Conservation (phyloP, 768 basidiomycete genomes). For the Tulasnella sp. region DNA sequence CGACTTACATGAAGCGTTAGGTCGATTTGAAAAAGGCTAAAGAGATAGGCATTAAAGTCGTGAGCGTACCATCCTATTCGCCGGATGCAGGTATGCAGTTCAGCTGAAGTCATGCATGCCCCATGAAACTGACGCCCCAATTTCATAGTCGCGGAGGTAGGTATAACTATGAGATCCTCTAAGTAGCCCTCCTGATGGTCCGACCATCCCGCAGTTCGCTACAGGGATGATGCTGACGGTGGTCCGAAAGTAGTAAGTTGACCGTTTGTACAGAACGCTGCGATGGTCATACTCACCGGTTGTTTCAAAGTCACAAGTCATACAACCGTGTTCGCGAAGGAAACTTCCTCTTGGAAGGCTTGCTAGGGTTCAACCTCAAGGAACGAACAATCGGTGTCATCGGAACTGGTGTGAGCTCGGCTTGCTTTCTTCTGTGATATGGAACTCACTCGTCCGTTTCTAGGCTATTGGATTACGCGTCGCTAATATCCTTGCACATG, state of each 20-base stretch:
- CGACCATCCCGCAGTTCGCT: slow-evolving; percentile 16
- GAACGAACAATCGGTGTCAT: slow-evolving; percentile 27
- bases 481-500: slow-evolving; percentile 23
- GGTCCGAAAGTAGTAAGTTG: slow-evolving; percentile 18
- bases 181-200: not conserved
- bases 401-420: slow-evolving; percentile 24
- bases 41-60: slow-evolving; percentile 18
- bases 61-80: slow-evolving; percentile 20
- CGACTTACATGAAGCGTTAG: not conserved
- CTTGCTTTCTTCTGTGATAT: not conserved
- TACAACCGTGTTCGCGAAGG: slow-evolving; percentile 19
- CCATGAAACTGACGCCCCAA: not conserved
- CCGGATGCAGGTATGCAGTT: slow-evolving; percentile 17
- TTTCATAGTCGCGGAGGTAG: slow-evolving; percentile 16
- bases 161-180: not conserved
- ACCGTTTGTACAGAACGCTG: not conserved
- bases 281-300: not conserved
- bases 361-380: slow-evolving; percentile 21
- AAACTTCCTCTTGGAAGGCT: slow-evolving; percentile 20
- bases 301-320: slow-evolving; percentile 17
- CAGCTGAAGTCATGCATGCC: not conserved
- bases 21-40: slow-evolving; percentile 19
- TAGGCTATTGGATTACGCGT: slow-evolving; percentile 19
- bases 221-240: slow-evolving; percentile 20
- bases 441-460: not conserved